Conservation (phyloP, 208 protist species). For the Trypanosomatidae sp. region DNA sequence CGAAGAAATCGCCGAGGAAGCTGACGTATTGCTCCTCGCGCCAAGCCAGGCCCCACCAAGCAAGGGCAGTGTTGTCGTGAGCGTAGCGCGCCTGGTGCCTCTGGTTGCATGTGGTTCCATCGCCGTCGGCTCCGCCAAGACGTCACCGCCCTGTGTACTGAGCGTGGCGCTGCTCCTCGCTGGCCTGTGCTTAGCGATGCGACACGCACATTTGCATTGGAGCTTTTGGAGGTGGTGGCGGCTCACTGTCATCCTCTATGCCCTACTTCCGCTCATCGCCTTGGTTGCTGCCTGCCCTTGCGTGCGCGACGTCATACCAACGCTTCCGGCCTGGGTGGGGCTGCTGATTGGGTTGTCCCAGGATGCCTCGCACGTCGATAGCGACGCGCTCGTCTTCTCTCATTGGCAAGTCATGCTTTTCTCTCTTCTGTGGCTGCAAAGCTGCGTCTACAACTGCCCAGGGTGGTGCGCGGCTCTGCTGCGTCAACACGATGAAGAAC, state of each 20-base stretch:
- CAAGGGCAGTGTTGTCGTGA: background rate
- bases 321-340: conserved; percentile 24
- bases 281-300: conserved; percentile 11
- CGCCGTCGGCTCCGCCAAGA: conserved; percentile 9
- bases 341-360: conserved; percentile 19
- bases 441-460: conserved; percentile 30
- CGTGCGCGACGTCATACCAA: conserved; percentile 9
- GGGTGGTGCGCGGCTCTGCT: conserved; percentile 27
- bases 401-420: conserved; percentile 20
- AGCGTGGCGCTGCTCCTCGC: conserved; percentile 15
- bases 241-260: conserved; percentile 5
- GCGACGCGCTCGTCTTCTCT: conserved; percentile 12
- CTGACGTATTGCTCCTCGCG: background rate
- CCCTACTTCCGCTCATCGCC: conserved; percentile 15
- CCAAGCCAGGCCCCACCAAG: background rate
- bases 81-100: conserved; percentile 11
- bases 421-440: conserved; percentile 29
- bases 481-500: conserved; percentile 23
- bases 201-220: conserved; percentile 18
- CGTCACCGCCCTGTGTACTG: conserved; percentile 12
- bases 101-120: conserved; percentile 21
- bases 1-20: background rate
- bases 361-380: conserved; percentile 10
- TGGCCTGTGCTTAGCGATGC: conserved; percentile 12
- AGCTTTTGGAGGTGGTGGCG: conserved; percentile 31